phyloP scores from a whole-genome alignment of 2,329 filamentous ascomycete species.

The Talaromyces piceae region DNA sequence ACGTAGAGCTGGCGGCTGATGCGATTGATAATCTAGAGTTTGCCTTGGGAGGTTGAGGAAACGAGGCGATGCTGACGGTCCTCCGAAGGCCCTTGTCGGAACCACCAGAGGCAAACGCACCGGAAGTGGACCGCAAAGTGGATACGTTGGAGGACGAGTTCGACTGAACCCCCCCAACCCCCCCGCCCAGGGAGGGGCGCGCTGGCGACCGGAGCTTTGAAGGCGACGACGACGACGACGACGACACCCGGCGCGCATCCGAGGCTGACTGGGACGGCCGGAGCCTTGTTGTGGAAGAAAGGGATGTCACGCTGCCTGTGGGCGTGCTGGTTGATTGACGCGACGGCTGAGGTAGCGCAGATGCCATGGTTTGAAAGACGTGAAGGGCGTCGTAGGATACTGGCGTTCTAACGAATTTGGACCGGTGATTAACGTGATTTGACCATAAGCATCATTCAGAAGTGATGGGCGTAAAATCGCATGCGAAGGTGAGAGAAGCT shows the following conservation, averaged over 20 bases:
- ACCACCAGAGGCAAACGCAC: constrained; percentile 45
- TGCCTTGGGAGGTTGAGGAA: constrained; percentile 78
- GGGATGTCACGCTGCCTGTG: constrained; percentile 61
- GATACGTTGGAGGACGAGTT: constrained; percentile 48
- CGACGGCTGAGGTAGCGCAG: constrained; percentile 60
- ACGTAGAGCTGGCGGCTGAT: constrained; percentile 28
- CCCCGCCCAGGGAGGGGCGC: constrained; percentile 44
- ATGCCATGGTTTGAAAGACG: constrained; percentile 24
- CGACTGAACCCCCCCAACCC: constrained; percentile 44
- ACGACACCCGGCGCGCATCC: constrained; percentile 37
- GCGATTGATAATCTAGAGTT: constrained; percentile 56
- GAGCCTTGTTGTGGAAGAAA: constrained; percentile 63
- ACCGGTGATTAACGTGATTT: background rate
- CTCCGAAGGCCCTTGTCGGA: constrained; percentile 69
- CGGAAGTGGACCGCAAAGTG: constrained; percentile 49
- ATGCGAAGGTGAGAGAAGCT: background rate
- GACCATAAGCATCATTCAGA: background rate
- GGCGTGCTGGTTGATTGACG: constrained; percentile 58
- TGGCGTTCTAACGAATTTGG: background rate
- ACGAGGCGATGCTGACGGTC: constrained; percentile 86
- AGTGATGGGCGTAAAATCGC: background rate
- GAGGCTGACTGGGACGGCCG: constrained; percentile 52
- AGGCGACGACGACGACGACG: constrained; percentile 39
- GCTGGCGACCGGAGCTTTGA: constrained; percentile 52
- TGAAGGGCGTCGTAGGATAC: background rate